Base-by-base conservation (phyloP, 305 asterid genomes). In the Nicotiana rustica region DNA sequence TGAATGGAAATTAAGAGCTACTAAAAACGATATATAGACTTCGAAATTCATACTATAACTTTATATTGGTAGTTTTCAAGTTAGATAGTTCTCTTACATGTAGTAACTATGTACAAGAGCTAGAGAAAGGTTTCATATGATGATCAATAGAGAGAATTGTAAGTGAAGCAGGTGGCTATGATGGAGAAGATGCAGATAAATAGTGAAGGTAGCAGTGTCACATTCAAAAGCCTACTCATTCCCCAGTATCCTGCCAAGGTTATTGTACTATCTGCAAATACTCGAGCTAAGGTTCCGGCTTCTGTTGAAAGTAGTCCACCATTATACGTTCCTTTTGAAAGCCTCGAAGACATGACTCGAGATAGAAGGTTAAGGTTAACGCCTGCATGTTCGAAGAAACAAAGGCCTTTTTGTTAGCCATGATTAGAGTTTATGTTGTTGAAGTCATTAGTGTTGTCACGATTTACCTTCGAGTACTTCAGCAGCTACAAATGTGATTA, bases 281-380 rank as follows among this genome's bases (percentile, higher is more conserved):
- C 97, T 35, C 97, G 89, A 3, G 96, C 97, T 77, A 93, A 70
- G 1, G 97, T 93, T 44, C 96, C 97, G 0, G 94, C 97, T 85
- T 93, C 96, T 6, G 96, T 93, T 56, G 97, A 93, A 66, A 93
- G 90, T 69, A 93, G 85, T 8, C 96, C 97, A 1, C 94, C 95
- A 10, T 93, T 93, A 86, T 84, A 93, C 0, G 97, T 91, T 83
- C 97, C 97, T 82, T 83, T 86, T 59, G 95, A 87, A 3, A 93
- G 94, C 82, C 95, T 89, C 0, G 97, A 92, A 15, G 97, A 93
- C 97, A 93, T 93, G 7, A 91, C 94, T 66, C 96, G 87, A 15
- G 96, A 93, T 31, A 93, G 91, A 38, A 93, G 93, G 2, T 95
- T 92, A 18, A 93, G 86, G 82, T 92, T 93, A 3, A 93, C 94